A percentile compares a stretch with the other conserved stretches of the same genome.
These are phyloP conservation scores for Tolypocladium guangdongense DNA, from an alignment of 2,329 filamentous ascomycete genomes.

Conservation along the genomic window DNA sequence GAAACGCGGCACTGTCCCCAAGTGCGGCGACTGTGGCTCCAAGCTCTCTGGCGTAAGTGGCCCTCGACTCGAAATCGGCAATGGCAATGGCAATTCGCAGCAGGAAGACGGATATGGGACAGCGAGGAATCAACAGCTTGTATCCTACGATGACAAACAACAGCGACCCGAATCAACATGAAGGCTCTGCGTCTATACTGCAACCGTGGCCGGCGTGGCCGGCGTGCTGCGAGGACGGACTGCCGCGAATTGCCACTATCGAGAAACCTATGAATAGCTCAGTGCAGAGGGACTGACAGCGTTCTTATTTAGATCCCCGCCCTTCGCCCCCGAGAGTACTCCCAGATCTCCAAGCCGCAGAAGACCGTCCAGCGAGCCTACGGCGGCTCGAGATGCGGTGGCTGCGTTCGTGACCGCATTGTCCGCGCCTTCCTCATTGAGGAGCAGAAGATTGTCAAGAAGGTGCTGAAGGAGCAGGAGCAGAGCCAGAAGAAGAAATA, in stretches of 20 bases:
- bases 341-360: conserved; percentile 93
- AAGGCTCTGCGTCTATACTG: not conserved
- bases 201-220: no score
- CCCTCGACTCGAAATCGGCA: conserved; percentile 10
- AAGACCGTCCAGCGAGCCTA: conserved; percentile 99
- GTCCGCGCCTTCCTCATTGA: conserved; percentile 98
- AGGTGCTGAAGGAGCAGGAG: conserved; percentile 99
- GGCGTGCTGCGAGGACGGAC: not conserved
- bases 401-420: conserved; percentile 96
- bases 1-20: conserved; percentile 96
- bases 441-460: conserved; percentile 99
- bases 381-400: conserved; percentile 95
- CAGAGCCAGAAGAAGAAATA: conserved; percentile 60
- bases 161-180: not conserved
- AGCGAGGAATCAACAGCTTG: not conserved
- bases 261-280: not conserved
- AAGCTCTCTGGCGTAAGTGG: conserved; percentile 94
- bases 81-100: not conserved
- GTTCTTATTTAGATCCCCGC: conserved; percentile 62
- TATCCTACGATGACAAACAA: not conserved
- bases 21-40: conserved; percentile 97
- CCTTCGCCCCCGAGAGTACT: conserved; percentile 96
- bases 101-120: not conserved
- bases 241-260: not conserved
- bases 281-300: conserved; percentile 6